phyloP scores from a whole-genome alignment of 805 yeast genomes.

The Monosporozyma siamensis region DNA sequence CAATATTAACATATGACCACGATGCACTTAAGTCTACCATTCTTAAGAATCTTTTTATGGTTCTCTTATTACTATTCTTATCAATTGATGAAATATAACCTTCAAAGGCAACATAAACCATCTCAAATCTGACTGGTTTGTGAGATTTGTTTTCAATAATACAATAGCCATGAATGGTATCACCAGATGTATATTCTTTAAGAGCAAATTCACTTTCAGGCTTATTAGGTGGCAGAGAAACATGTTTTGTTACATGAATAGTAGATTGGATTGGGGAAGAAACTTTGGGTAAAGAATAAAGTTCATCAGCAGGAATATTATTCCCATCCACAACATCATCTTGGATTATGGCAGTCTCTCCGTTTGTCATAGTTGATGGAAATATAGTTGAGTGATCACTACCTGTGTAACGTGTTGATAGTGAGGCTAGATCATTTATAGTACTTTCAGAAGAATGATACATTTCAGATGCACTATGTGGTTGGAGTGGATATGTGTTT shows the following conservation, averaged over 20 bases:
- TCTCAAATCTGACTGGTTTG: constrained; percentile 43
- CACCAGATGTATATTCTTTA: constrained; percentile 47
- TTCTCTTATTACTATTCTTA: constrained; percentile 10
- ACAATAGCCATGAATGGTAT: constrained; percentile 43
- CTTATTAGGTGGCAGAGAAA: constrained; percentile 14
- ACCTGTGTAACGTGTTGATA: background rate
- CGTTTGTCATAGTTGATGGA: background rate
- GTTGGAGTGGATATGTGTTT: constrained; percentile 1
- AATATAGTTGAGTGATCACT: background rate
- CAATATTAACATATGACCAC: constrained; percentile 36
- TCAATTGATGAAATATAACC: constrained; percentile 33
- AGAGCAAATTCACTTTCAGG: constrained; percentile 28
- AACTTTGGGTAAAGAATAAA: constrained; percentile 17
- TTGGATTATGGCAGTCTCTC: constrained; percentile 4
- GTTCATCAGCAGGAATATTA: constrained; percentile 16
- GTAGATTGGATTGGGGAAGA: constrained; percentile 17
- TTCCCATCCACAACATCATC: constrained; percentile 11
- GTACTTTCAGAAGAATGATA: background rate
- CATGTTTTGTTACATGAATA: constrained; percentile 15
- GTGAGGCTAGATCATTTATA: constrained; percentile 1
- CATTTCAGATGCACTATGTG: background rate
- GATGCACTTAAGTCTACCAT: constrained; percentile 46
- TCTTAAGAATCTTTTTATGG: constrained; percentile 33
- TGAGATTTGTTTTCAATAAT: constrained; percentile 35
- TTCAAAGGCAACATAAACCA: constrained; percentile 49